phyloP scores from a whole-genome alignment of 1,284 basidiomycete genomes.

The Leccinum fallax region DNA sequence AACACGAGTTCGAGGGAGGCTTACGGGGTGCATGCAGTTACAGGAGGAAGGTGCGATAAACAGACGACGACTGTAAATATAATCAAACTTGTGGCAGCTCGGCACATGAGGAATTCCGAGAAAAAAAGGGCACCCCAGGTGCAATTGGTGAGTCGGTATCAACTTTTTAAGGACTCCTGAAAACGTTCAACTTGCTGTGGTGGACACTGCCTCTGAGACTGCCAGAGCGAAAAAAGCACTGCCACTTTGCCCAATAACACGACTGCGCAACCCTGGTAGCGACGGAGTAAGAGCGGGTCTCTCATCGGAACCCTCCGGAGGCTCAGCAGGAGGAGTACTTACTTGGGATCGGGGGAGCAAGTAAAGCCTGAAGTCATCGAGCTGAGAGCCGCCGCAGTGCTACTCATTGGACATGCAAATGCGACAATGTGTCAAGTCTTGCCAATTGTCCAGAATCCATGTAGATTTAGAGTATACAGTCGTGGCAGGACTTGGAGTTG shows the following conservation, averaged over 20 bases:
- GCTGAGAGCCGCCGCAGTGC: neutral
- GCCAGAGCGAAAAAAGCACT: neutral
- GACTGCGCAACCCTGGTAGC: neutral
- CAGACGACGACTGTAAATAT: neutral
- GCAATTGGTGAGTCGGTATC: neutral
- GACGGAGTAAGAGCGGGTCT: neutral
- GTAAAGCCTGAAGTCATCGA: neutral
- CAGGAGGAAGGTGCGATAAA: slow-evolving; percentile 12
- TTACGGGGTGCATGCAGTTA: slow-evolving; percentile 20
- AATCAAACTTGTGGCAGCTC: neutral
- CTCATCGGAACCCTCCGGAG: neutral
- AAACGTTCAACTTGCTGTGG: neutral
- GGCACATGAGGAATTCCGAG: neutral
- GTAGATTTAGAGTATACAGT: neutral
- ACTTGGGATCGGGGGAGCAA: neutral
- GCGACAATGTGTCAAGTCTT: too few species aligned
- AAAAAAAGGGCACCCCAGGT: neutral
- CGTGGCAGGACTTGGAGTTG: neutral
- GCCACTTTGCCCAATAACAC: neutral
- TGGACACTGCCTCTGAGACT: neutral
- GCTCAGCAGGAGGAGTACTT: neutral
- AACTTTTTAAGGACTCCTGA: neutral
- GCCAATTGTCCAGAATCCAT: too few species aligned
- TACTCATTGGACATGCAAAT: too few species aligned
- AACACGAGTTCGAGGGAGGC: neutral